Evolutionary conservation across 108 stramenopile genomes (phyloP).

Genomic region (Fragilariopsis cylindrus): DNA sequence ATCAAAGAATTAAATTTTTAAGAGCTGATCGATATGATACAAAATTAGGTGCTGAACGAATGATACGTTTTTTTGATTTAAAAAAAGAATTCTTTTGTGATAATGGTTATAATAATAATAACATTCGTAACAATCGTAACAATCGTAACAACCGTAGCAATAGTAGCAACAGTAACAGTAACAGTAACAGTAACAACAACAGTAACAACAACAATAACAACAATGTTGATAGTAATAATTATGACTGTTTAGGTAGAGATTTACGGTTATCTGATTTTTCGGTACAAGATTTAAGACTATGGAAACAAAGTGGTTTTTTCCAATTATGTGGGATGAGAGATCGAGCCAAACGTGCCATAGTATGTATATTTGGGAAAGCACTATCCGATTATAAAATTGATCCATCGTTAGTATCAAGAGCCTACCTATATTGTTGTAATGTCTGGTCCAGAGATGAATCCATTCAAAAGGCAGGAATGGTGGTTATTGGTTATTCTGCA

Average conservation of each 20-base stretch:
- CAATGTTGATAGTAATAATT: neutral
- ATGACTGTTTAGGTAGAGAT: constrained; percentile 3
- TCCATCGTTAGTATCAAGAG: neutral
- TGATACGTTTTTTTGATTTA: constrained; percentile 35
- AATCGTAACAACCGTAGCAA: neutral
- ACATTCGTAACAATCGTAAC: neutral
- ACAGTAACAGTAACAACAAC: neutral
- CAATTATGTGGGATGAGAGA: constrained; percentile 13
- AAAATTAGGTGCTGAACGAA: constrained; percentile 23
- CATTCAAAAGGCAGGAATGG: constrained; percentile 6
- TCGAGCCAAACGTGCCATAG: constrained; percentile 9
- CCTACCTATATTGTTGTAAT: constrained; percentile 2
- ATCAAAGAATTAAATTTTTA: constrained; percentile 29
- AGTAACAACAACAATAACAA: neutral
- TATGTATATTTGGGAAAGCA: neutral
- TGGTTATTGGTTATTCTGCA: neutral
- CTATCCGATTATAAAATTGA: neutral
- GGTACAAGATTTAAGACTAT: neutral
- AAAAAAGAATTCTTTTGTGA: constrained; percentile 31
- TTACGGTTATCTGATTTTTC: constrained; percentile 9
- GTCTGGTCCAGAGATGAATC: constrained; percentile 6
- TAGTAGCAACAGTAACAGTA: neutral
- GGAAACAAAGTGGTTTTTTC: constrained; percentile 11
- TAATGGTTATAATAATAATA: neutral
- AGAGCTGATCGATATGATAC: constrained; percentile 33